Base-by-base conservation (phyloP, 805 yeast genomes). In the Deakozyma indianensis region DNA sequence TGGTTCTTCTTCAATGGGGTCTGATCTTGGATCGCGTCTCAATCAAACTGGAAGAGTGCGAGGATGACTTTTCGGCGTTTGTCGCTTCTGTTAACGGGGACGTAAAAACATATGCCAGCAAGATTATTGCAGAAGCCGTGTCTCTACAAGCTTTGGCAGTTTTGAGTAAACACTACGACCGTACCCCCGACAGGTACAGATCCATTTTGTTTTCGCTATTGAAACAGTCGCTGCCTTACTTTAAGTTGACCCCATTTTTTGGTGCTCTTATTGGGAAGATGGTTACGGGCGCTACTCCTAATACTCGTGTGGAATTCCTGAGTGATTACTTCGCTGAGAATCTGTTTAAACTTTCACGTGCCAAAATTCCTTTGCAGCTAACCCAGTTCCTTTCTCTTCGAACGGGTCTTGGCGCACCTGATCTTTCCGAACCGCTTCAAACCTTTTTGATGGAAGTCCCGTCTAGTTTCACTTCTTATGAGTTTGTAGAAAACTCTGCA, bases 211-310 rank as follows among this genome's bases (percentile, higher is more conserved):
- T 32, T 32, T 32, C 38, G 4, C 18, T 32, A 9, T 20, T 32
- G 38, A 32, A 32, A 32, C 38, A 32, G 16, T 32, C 38, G 18
- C 38, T 32, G 4, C 38, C 38, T n/a, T 32, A 32, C 38, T 32
- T 32, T 20, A 32, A 32, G 16, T 20, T 32, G 38, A 32, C 38
- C 5, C 18, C 38, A 5, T 32, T n/a, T 7, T 32, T 14, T n/a
- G 16, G 38, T n/a, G 5, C 38, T n/a, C 38, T 32, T 5, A 32
- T 32, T 5, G 38, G 38, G 4, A 9, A n/a, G 38, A 32, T 32
- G 38, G 5, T 32, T 32, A 5, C 38, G 7, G 38, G 18, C 4
- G 38, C 18, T 11, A 9, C 38, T 4, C 20, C 11, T 7, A 7
- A 9, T 7, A 4, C 18, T 32, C 38, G 38, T n/a, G 18, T 9